Evolutionary conservation across 139 green algal species (phyloP), one percentile per base, ranked within the genome.

Genomic region (Desmodesmus armatus): DNA sequence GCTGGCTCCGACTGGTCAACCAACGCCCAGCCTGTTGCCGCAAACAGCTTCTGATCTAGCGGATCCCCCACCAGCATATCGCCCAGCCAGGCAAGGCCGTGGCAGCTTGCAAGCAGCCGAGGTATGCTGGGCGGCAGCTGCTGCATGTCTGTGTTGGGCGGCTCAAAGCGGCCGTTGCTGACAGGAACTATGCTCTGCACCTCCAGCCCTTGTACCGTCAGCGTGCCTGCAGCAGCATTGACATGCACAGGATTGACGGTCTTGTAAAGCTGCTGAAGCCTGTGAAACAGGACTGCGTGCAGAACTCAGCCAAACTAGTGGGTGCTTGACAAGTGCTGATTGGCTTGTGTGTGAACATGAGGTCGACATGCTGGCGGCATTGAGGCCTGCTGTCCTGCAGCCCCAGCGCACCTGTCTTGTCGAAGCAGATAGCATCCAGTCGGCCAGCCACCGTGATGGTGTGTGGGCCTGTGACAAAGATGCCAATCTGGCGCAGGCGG

Each of bases 41-140:
- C 73, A 44, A 94, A 95, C 27, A 96, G 90, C 37, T 88, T 91
- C 88, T 95, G 93, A 67, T 96, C 93, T 39, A 96, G 89, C 19
- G 93, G 93, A 44, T 96, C 93, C 0, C 93, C 93, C 37, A 95
- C 90, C 63, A 96, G 85, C 21, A 80, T 80, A 0, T 78, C 75
- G 0, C 84, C 92, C 78, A 94, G 85, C 44, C 81, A 74, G 11
- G 92, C 92, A 69, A 96, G 86, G 17, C 93, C 92, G 53, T 96
- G 93, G 85, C 93, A 96, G 3, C 66, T 89, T 3, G 93, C 93
- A 80, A 96, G 88, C 53, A 95, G 86, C 87, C 93, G 82, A 69
- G 88, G 74, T 43, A 92, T 44, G 9, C 11, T 15, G 2, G 70
- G 31, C 31, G 89, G 87, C 74, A 93, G 83, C 58, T 70, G 53